Percentiles rank a stretch among this genome's conserved stretches.
Conservation (phyloP, 2,329 filamentous ascomycete genomes). For the Microcyclosporella mali region DNA sequence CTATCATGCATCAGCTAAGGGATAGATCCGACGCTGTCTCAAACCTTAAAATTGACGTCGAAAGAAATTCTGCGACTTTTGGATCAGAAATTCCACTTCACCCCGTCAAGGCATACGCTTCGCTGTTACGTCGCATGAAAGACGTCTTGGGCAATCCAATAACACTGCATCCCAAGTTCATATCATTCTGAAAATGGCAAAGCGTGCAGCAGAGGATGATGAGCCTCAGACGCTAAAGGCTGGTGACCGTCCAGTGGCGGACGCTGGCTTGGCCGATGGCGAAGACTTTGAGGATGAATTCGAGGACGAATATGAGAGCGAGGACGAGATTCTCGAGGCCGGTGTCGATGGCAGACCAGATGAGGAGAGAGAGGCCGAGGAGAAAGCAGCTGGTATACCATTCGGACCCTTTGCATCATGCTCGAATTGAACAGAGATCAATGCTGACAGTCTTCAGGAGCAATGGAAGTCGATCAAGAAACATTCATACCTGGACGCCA, state of each 20-base stretch:
- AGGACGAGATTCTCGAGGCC: conserved; percentile 84
- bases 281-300: conserved; percentile 92
- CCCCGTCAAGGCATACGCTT: conserved; percentile 13
- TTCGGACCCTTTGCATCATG: background rate
- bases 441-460: conserved; percentile 44
- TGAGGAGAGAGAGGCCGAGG: conserved; percentile 84
- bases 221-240: conserved; percentile 52
- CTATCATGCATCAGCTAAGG: background rate
- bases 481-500: conserved; percentile 94
- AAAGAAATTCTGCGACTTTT: conserved; percentile 1
- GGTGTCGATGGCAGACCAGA: conserved; percentile 90
- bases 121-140: conserved; percentile 17
- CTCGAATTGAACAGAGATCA: background rate
- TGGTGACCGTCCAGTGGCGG: conserved; percentile 52
- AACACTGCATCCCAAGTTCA: conserved; percentile 21
- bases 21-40: background rate
- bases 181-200: conserved; percentile 46
- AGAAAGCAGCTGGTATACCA: conserved; percentile 57
- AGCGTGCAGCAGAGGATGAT: conserved; percentile 51
- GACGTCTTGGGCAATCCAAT: conserved; percentile 25
- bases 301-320: conserved; percentile 83
- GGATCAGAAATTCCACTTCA: background rate
- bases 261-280: conserved; percentile 46
- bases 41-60: background rate
- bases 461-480: conserved; percentile 89